Conservation (phyloP, 257 asterid genomes). For the Ajuga chamaepitys region DNA sequence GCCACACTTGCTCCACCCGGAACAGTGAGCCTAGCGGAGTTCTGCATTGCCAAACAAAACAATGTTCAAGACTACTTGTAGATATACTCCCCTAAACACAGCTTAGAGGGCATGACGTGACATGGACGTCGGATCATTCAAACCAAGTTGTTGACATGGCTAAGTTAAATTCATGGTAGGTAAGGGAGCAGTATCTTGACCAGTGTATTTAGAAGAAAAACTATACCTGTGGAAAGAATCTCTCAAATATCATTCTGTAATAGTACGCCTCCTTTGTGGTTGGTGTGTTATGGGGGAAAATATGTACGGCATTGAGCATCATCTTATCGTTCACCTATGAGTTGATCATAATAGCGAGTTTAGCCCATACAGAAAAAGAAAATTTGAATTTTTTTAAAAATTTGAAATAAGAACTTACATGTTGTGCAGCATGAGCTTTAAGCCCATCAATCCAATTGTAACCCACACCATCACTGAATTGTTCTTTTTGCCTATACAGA, state of each 20-base stretch:
- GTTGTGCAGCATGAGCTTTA: slow-evolving; percentile 74
- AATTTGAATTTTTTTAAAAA: background rate
- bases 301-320: slow-evolving; percentile 78
- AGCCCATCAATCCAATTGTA: slow-evolving; percentile 99
- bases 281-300: slow-evolving; percentile 89
- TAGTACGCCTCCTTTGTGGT: slow-evolving; percentile 85
- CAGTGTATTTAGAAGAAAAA: background rate
- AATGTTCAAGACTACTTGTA: no score
- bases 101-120: no score
- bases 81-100: no score
- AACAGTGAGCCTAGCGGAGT: slow-evolving; percentile 65
- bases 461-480: slow-evolving; percentile 98
- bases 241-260: slow-evolving; percentile 84
- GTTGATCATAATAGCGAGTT: background rate
- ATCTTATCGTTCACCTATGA: slow-evolving; percentile 72
- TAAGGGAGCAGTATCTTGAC: no score
- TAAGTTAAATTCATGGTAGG: no score
- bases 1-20: slow-evolving; percentile 96
- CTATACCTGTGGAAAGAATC: slow-evolving; percentile 91
- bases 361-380: background rate
- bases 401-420: slow-evolving; percentile 36
- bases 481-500: slow-evolving; percentile 88
- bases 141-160: no score
- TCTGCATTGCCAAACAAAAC: slow-evolving; percentile 35
- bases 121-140: no score